Conservation (phyloP, 2,329 filamentous ascomycete genomes). For the Sclerotinia glacialis region DNA sequence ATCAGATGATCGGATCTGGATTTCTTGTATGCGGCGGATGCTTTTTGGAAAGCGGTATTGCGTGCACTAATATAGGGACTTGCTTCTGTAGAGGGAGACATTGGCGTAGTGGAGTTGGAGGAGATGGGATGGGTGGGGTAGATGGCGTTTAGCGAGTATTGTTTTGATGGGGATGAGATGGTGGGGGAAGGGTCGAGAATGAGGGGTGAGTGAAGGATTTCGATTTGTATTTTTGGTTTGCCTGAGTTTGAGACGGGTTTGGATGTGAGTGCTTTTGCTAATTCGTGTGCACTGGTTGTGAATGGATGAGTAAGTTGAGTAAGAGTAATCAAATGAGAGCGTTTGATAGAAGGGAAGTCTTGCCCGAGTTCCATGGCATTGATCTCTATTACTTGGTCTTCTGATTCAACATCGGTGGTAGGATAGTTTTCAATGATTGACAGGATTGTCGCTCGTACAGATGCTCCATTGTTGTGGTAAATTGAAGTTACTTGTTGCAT, state of each 20-base stretch:
- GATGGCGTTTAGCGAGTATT: conserved; percentile 20
- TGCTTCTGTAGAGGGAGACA: conserved; percentile 17
- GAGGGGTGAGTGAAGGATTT: conserved; percentile 36
- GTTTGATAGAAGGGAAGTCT: conserved; percentile 53
- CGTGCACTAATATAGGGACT: conserved; percentile 26
- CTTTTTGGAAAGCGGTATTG: conserved; percentile 52
- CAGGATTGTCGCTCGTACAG: conserved; percentile 53
- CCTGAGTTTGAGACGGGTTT: conserved; percentile 6
- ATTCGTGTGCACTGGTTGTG: conserved; percentile 55
- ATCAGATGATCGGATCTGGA: conserved; percentile 70
- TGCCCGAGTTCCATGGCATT: conserved; percentile 53
- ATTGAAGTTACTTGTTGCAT: conserved; percentile 51
- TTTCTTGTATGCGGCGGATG: conserved; percentile 55
- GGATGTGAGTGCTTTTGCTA: conserved; percentile 53
- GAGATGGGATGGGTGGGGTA: conserved; percentile 15
- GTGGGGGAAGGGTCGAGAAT: conserved; percentile 22
- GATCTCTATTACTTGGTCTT: conserved; percentile 45
- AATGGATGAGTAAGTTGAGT: conserved; percentile 57
- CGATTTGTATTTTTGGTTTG: conserved; percentile 32
- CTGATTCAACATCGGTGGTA: conserved; percentile 41
- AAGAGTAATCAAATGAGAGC: conserved; percentile 50
- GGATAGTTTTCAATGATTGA: conserved; percentile 44
- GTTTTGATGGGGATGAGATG: conserved; percentile 7
- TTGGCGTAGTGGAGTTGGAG: not conserved
- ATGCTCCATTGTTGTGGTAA: conserved; percentile 60